These are phyloP conservation scores for Solanum lycopersicoides DNA, from an alignment of 257 asterid genomes.

Conservation along the genomic window DNA sequence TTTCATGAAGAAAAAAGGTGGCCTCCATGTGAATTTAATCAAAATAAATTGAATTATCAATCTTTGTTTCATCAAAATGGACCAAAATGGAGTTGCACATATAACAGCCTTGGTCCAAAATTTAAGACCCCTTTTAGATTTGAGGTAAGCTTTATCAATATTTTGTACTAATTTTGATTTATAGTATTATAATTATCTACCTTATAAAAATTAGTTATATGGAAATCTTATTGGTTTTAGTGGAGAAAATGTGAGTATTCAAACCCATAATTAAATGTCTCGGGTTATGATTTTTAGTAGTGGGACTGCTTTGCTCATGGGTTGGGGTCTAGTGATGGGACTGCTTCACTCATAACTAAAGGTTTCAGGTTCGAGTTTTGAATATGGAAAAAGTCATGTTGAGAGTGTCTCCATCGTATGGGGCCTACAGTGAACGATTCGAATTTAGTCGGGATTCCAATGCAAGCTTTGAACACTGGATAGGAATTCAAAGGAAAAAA, in stretches of 20 bases:
- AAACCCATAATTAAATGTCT: background rate
- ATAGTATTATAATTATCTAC: background rate
- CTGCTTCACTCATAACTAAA: background rate
- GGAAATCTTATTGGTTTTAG: background rate
- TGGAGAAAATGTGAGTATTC: background rate
- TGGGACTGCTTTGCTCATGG: background rate
- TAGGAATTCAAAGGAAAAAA: too few species aligned
- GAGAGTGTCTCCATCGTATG: rapidly evolving
- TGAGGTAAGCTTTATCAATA: constrained; percentile 17
- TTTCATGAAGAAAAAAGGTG: constrained; percentile 59
- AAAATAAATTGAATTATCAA: constrained; percentile 5
- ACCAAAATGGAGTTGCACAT: constrained; percentile 12
- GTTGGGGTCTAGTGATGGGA: background rate
- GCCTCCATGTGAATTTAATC: constrained; percentile 33
- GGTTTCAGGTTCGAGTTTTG: rapidly evolving
- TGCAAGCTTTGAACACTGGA: background rate
- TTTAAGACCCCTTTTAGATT: constrained; percentile 12
- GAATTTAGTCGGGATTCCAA: rapidly evolving
- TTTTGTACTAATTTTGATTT: background rate
- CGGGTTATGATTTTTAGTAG: background rate
- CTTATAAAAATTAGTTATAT: background rate
- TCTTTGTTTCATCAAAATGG: background rate
- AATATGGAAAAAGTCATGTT: too few species aligned
- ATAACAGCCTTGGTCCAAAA: constrained; percentile 1
- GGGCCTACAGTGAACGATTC: background rate